Conservation (phyloP, 176 grass and related monocot genomes). For the Pharus latifolius region DNA sequence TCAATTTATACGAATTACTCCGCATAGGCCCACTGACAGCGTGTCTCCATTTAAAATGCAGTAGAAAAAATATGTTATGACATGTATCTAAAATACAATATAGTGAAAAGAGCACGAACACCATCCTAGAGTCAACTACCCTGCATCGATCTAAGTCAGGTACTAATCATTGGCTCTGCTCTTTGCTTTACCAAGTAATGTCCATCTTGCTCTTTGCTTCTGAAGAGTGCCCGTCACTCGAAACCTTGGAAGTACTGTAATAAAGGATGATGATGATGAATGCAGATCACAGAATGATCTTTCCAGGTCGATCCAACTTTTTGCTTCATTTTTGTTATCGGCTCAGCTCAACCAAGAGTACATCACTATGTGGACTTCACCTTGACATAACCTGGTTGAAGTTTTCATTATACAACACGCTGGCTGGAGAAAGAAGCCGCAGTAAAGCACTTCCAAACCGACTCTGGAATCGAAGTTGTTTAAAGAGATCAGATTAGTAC, state of each 20-base stretch:
- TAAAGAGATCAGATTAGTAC: background rate
- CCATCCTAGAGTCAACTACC: background rate
- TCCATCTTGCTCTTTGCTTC: background rate
- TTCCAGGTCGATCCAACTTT: background rate
- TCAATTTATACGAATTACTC: no score
- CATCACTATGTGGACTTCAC: constrained; percentile 38
- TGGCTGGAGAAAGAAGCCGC: constrained; percentile 53
- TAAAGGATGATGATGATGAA: background rate
- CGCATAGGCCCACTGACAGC: no score
- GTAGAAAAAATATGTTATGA: no score
- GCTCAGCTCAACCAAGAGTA: background rate
- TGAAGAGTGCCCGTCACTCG: background rate
- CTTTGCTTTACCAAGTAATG: background rate
- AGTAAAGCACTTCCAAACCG: constrained; percentile 69
- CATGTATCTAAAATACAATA: background rate
- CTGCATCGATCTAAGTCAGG: no score
- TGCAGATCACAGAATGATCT: background rate
- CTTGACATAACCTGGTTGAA: constrained; percentile 45
- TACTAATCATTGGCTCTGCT: no score
- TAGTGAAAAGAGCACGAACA: background rate
- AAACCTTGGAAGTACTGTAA: background rate
- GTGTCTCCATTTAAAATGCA: no score
- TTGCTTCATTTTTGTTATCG: background rate
- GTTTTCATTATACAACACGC: constrained; percentile 64
- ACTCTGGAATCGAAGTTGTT: constrained; percentile 24